Base-by-base conservation (phyloP, 2,329 filamentous ascomycete species). In the Beauveria medogensis region DNA sequence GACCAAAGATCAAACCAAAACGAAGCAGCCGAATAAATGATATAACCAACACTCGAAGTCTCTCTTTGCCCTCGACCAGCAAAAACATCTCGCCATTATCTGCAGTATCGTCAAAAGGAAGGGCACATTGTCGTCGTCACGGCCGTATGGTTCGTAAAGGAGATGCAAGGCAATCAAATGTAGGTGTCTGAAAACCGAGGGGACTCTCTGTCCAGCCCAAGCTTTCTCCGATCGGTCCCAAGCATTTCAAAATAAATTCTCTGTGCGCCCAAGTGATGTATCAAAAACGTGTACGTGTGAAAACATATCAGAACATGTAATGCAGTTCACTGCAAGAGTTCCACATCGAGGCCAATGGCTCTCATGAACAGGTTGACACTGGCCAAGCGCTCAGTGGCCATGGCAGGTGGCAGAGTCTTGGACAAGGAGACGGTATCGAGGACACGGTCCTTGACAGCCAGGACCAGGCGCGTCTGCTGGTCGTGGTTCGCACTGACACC, bases 291-390 rank as follows among this genome's bases (percentile, higher is more conserved):
- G 57, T 30, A 47, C 20, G 40, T 5, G 28, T 43, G 47, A 46
- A 55, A 60, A 48, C 16, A 30, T 18, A 47, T 46, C n/a, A 28
- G 30, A 43, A 46, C 16, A 34, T 18, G 46, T 53, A 14, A 52
- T 56, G 46, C 62, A 26, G 18, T 65, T 69, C 70, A 77, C 68
- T 75, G 73, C 63, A 86, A 74, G 56, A 88, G 75, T 68, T 97
- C 94, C 55, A 99, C 94, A 77, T 99, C 94, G 71, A 99, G 82
- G n/a, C 94, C 94, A 74, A 99, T 97, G 60, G 93, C 94, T 70
- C 92, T 89, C 92, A 99, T 97, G 74, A 99, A 99, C 60, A 99
- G 78, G 72, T 99, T 99, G 67, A 99, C 94, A 70, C 96, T 96
- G 62, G 89, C 88, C 62, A 96, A 80, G 63, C 93, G 87, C 71